These are phyloP conservation scores for Cyclospora cayetanensis DNA, from an alignment of 169 alveolate species.

Conservation along the genomic window DNA sequence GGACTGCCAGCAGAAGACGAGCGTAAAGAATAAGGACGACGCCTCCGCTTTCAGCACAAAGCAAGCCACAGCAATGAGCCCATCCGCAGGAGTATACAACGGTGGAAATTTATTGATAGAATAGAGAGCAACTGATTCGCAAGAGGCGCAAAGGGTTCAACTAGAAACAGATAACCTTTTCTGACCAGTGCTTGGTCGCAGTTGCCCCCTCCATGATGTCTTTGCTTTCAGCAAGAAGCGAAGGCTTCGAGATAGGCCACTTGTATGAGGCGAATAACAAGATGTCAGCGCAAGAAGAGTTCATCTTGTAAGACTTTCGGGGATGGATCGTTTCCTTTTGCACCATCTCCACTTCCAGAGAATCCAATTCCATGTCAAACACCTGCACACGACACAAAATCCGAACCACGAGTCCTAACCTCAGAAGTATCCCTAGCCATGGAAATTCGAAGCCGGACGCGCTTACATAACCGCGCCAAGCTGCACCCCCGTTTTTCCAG, in stretches of 20 bases:
- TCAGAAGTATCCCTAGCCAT: too few species aligned
- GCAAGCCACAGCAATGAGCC: not conserved
- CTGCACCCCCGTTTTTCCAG: not conserved
- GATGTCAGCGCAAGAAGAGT: conserved; percentile 99
- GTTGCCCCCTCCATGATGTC: conserved; percentile 88
- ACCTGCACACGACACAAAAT: conserved; percentile 80
- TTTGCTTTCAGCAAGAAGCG: conserved; percentile 95
- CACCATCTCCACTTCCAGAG: conserved; percentile 98
- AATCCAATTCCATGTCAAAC: conserved; percentile 97
- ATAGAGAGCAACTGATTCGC: not conserved
- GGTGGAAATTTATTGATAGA: conserved; percentile 71
- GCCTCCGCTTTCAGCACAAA: not conserved
- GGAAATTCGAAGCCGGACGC: too few species aligned
- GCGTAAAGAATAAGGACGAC: not conserved
- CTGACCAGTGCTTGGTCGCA: conserved; percentile 77
- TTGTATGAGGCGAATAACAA: conserved; percentile 97
- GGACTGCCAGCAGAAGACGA: conserved; percentile 33
- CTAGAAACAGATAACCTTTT: not conserved
- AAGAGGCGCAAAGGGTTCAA: not conserved
- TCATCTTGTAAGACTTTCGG: conserved; percentile 99
- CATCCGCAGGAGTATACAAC: conserved; percentile 79
- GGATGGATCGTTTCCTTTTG: conserved; percentile 99
- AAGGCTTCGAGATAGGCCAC: conserved; percentile 98
- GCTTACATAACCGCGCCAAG: not conserved
- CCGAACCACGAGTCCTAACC: not conserved